Evolutionary conservation across 768 basidiomycete species (phyloP), one percentile per base, ranked within the genome.

Genomic region (Boletus pseudo-olivaceus): DNA sequence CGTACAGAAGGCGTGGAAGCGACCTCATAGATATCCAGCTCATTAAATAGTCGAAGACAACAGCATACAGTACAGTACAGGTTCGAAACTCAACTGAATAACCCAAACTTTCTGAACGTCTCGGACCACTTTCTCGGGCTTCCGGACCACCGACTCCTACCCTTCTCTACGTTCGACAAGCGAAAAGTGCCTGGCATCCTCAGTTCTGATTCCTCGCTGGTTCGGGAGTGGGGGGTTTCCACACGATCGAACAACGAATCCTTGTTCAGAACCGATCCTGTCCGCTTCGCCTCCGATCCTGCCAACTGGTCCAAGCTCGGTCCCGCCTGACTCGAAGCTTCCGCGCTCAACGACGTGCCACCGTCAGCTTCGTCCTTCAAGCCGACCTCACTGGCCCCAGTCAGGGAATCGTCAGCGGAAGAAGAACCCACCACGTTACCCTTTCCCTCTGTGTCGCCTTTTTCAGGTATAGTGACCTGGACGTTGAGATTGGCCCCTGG

Each of bases 181-280:
- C 76, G 72, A 56, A 83, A 82, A 30, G 79, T 78, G 10, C 83
- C 82, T 2, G 83, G 83, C 68, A 84, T 83, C 50, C 47, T 62
- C 51, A 73, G 57, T 34, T 74, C 72, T 20, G 66, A 53, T 27
- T 74, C 72, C 27, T 70, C 63, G 37, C 72, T 66, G 2, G 40
- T 42, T 34, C 55, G 49, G 26, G 52, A 53, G 10, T 32, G 55
- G 39, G 51, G 19, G 2, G 52, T 45, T n/a, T 45, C 61, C 40
- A 34, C 49, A n/a, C 15, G 51, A 20, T 41, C 47, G n/a, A 32
- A 48, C n/a, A 20, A 4, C 26, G 20, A 12, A 10, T 48, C 26
- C 20, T 29, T 37, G 43, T 11, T 37, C n/a, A 52, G 27, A 53
- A 40, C 32, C 1, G 35, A 23, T 1, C 1, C 15, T 3, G 47